Base-by-base conservation (phyloP, 2,329 filamentous ascomycete genomes). In the Pezicula carpinea region DNA sequence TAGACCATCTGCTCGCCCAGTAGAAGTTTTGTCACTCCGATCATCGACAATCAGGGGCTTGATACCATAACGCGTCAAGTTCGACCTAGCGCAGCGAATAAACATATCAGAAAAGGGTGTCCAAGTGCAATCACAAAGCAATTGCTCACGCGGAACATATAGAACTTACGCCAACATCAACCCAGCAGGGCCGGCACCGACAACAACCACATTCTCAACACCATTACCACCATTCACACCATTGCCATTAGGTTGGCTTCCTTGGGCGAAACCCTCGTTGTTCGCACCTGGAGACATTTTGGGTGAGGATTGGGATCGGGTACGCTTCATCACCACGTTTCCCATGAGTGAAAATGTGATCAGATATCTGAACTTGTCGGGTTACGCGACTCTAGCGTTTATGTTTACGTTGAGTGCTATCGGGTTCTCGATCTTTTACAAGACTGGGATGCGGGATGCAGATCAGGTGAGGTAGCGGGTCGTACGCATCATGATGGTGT, bases 21-120 rank as follows among this genome's bases (percentile, higher is more conserved):
- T 59, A 1, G 54, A 51, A 1, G 86, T 90, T 58, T 80, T 80
- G 57, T 85, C 78, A 29, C 77, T 70, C 53, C 85, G 71, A 60
- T 89, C 83, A 66, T 89, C 86, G 41, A 89, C 71, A 38, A 89
- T 74, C 34, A 76, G 73, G 3, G 79, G 75, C 46, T 79, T 79
- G 57, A 88, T 79, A 13, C 84, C 85, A 57, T 79, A 86, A 7
- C 83, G 75, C 15, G 77, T 76, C 31, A 89, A 70, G 53, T 79
- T 75, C 29, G 72, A 70, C 13, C 74, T 77, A 52, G 44, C 18
- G 17, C 13, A 6, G n/a, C 5, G 40, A 44, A n/a, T n/a, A 40
- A 39, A 13, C 14, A 23, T 3, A 40, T 38, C 13, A 23, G 18
- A 40, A 21, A 26, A 33, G 22, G 34, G 7, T 18, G 4, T 19